These are phyloP conservation scores for Rhodotorula graminis DNA, from an alignment of 768 basidiomycete genomes.

Conservation along the genomic window DNA sequence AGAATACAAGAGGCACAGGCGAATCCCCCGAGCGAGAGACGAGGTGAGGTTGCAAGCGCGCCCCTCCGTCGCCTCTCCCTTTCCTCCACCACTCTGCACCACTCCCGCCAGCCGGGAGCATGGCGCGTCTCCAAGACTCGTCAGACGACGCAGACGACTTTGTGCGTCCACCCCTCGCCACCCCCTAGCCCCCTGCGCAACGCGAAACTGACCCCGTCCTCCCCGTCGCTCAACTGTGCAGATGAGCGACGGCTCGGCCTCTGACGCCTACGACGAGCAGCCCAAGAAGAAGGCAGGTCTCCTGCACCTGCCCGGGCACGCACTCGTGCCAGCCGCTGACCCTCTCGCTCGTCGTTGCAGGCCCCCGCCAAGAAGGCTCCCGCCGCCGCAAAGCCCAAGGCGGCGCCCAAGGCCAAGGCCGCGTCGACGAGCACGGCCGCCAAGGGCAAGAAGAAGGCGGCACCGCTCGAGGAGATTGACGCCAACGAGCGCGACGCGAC, in stretches of 20 bases:
- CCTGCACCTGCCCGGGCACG: neutral
- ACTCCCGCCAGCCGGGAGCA: neutral
- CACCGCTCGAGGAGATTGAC: constrained; percentile 45
- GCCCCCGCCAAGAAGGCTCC: neutral
- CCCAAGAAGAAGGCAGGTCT: constrained; percentile 22
- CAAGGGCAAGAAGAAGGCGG: constrained; percentile 62
- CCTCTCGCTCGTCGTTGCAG: neutral
- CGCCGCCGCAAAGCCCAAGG: constrained; percentile 41
- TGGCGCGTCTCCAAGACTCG: constrained; percentile 19
- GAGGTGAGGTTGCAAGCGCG: too few species aligned
- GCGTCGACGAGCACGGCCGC: neutral
- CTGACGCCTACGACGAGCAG: constrained; percentile 13
- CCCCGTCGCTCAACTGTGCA: neutral
- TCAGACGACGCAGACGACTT: constrained; percentile 25
- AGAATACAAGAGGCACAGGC: too few species aligned
- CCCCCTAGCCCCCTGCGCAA: neutral
- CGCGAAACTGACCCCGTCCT: neutral
- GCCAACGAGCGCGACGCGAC: constrained; percentile 4
- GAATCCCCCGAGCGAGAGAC: too few species aligned
- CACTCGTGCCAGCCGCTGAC: neutral
- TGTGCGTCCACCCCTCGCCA: neutral
- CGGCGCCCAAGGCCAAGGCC: constrained; percentile 34
- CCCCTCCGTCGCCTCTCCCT: neutral
- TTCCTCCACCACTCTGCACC: neutral
- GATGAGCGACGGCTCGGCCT: constrained; percentile 11